A percentile compares a stretch with the other conserved stretches of the same genome.
These are phyloP conservation scores for Neurospora sp. DNA, from an alignment of 2,329 filamentous ascomycete species.

Conservation along the genomic window DNA sequence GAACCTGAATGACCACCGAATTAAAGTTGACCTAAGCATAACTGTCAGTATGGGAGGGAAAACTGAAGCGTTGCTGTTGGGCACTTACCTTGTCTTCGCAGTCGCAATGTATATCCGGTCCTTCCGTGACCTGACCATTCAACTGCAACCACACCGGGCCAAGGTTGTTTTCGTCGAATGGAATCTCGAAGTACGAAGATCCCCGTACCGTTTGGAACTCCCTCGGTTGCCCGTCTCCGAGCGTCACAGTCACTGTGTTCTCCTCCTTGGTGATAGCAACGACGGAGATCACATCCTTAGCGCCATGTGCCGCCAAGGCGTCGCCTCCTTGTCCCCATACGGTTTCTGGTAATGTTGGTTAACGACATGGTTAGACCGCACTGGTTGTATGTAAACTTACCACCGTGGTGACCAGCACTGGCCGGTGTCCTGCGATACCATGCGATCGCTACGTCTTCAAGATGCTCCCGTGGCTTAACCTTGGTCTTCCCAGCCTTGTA, in stretches of 20 bases:
- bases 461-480: slow-evolving; percentile 15
- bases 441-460: slow-evolving; percentile 25
- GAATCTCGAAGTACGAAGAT: slow-evolving; percentile 27
- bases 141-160: slow-evolving; percentile 30
- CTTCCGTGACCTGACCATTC: slow-evolving; percentile 26
- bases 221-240: slow-evolving; percentile 24
- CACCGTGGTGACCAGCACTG: slow-evolving; percentile 23
- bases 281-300: slow-evolving; percentile 34
- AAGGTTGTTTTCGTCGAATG: slow-evolving; percentile 26
- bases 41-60: background rate
- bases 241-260: slow-evolving; percentile 25
- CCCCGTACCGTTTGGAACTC: slow-evolving; percentile 6
- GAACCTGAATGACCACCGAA: slow-evolving; percentile 23
- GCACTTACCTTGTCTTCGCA: slow-evolving; percentile 8
- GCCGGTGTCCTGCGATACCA: slow-evolving; percentile 34
- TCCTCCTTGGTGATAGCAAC: slow-evolving; percentile 26
- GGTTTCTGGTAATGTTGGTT: slow-evolving; percentile 18
- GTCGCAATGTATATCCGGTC: slow-evolving; percentile 24
- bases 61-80: background rate
- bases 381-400: slow-evolving; percentile 17
- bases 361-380: too few species aligned
- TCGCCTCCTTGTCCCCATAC: slow-evolving; percentile 28
- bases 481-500: slow-evolving; percentile 35
- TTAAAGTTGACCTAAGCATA: slow-evolving; percentile 24
- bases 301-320: slow-evolving; percentile 25